These are phyloP conservation scores for Byssochlamys sp. DNA, from an alignment of 2,329 filamentous ascomycete species.

Conservation along the genomic window DNA sequence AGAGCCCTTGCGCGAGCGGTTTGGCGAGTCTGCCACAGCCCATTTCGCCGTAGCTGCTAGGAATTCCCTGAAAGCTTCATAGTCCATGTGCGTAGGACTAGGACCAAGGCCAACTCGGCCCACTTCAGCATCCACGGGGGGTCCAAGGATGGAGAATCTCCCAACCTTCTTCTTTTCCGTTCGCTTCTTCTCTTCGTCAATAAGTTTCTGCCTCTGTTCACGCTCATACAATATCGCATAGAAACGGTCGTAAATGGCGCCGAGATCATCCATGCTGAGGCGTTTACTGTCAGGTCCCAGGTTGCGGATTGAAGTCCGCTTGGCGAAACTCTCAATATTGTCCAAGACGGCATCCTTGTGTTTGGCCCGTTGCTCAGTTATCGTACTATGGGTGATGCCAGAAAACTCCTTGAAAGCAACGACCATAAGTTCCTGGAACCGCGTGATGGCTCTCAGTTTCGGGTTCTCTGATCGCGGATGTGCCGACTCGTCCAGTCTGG, in stretches of 20 bases:
- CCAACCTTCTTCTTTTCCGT: conserved; percentile 51
- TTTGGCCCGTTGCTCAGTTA: conserved; percentile 77
- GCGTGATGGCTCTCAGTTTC: conserved; percentile 84
- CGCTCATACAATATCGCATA: conserved; percentile 86
- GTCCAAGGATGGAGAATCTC: conserved; percentile 32
- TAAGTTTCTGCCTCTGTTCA: conserved; percentile 68
- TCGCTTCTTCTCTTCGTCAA: conserved; percentile 63
- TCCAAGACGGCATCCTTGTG: conserved; percentile 91
- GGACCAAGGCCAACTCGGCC: conserved; percentile 80
- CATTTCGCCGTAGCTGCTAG: conserved; percentile 80
- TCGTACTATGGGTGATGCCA: conserved; percentile 83
- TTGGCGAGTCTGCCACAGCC: conserved; percentile 80
- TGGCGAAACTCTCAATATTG: conserved; percentile 94
- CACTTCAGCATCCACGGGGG: conserved; percentile 57
- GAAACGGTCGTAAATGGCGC: conserved; percentile 85
- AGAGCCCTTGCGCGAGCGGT: conserved; percentile 44
- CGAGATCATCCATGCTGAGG: conserved; percentile 72
- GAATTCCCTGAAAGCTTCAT: conserved; percentile 90
- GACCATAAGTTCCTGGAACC: conserved; percentile 97
- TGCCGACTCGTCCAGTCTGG: conserved; percentile 83
- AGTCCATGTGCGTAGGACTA: conserved; percentile 91
- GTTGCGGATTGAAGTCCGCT: conserved; percentile 90
- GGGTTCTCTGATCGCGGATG: conserved; percentile 92
- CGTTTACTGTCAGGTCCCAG: conserved; percentile 92
- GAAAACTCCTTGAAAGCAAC: conserved; percentile 98